A percentile compares a stretch with the other conserved stretches of the same genome.
phyloP scores from a whole-genome alignment of 2,329 filamentous ascomycete species.

The Sarocladiaceae sp. region DNA sequence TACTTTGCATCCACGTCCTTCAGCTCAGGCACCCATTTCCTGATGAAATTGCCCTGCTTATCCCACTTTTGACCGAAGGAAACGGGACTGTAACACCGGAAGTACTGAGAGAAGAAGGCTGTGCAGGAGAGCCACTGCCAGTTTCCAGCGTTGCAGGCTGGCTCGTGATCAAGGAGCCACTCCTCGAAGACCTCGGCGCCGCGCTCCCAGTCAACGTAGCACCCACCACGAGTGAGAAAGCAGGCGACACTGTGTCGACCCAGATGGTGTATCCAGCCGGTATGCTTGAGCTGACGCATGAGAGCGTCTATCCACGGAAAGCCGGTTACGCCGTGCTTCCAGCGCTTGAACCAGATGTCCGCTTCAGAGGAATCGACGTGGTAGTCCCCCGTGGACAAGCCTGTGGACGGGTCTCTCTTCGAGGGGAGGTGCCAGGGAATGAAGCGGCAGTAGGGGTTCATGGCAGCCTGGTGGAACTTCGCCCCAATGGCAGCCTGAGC shows the following conservation, averaged over 20 bases:
- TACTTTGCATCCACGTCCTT: conserved; percentile 56
- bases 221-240: conserved; percentile 73
- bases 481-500: conserved; percentile 64
- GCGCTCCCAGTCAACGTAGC: conserved; percentile 73
- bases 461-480: conserved; percentile 56
- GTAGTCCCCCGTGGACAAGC: conserved; percentile 52
- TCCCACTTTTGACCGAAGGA: conserved; percentile 74
- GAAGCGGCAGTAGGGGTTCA: conserved; percentile 64
- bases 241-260: conserved; percentile 73
- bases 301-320: conserved; percentile 78
- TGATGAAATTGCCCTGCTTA: conserved; percentile 57
- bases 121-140: conserved; percentile 75
- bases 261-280: conserved; percentile 77
- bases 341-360: conserved; percentile 60
- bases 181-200: conserved; percentile 75
- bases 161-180: conserved; percentile 67
- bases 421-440: conserved; percentile 73
- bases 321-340: conserved; percentile 63
- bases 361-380: conserved; percentile 56
- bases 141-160: conserved; percentile 67
- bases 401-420: conserved; percentile 38
- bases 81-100: conserved; percentile 62
- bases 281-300: conserved; percentile 65
- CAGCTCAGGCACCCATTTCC: conserved; percentile 62
- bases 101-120: conserved; percentile 69